These are phyloP conservation scores for Nemania serpens DNA, from an alignment of 2,329 filamentous ascomycete genomes.

Conservation along the genomic window DNA sequence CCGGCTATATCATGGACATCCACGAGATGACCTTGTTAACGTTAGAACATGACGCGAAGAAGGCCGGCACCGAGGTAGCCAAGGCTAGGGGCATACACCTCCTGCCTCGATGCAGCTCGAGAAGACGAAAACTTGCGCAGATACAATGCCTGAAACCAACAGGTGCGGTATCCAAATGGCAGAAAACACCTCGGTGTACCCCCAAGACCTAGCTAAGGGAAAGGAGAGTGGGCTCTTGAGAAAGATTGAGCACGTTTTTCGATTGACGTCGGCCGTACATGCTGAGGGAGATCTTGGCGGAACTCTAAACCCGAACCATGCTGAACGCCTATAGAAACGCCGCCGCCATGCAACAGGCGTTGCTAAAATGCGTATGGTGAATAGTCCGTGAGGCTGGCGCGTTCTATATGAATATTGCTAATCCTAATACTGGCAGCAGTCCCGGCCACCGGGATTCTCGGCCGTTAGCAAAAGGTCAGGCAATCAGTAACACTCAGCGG, in stretches of 20 bases:
- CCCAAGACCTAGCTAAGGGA: not conserved
- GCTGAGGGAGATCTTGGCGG: slow-evolving; percentile 23
- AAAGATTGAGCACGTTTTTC: slow-evolving; percentile 43
- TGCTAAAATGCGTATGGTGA: not conserved
- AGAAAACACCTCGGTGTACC: not conserved
- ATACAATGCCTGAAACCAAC: not conserved
- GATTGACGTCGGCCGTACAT: slow-evolving; percentile 10
- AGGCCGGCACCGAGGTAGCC: no score
- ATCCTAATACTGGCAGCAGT: not conserved
- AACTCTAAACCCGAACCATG: not conserved
- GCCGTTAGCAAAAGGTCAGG: not conserved
- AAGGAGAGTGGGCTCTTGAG: slow-evolving; percentile 30
- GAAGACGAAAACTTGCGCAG: slow-evolving; percentile 6
- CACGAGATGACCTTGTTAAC: no score
- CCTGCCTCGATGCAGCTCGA: not conserved
- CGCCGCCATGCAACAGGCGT: not conserved
- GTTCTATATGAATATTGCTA: slow-evolving; percentile 2
- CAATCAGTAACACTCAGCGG: not conserved
- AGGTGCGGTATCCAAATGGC: not conserved
- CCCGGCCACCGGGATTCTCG: slow-evolving; percentile 1
- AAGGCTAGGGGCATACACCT: no score
- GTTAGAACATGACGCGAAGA: no score
- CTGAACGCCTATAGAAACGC: not conserved
- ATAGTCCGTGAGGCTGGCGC: not conserved
- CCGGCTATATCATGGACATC: no score